Evolutionary conservation across 2,329 filamentous ascomycete species (phyloP).

Genomic region (Microcyclosporella mali): DNA sequence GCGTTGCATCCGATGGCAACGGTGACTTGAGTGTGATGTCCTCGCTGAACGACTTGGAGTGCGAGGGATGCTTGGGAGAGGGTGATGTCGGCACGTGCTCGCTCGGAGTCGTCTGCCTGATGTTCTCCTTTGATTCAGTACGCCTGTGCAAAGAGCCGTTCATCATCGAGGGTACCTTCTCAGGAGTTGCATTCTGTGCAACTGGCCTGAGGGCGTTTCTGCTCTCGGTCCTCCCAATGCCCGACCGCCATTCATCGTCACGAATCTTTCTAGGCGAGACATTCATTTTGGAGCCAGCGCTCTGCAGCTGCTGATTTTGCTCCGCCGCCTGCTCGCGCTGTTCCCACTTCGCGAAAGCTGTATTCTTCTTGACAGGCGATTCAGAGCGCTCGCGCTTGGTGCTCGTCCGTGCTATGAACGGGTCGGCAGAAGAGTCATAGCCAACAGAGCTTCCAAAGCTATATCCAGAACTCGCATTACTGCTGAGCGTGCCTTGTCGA

Average conservation of each 20-base stretch:
- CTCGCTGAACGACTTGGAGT: conserved; percentile 21
- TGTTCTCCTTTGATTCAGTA: conserved; percentile 27
- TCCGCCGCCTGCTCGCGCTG: conserved; percentile 24
- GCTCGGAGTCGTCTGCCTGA: conserved; percentile 17
- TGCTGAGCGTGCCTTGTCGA: conserved; percentile 26
- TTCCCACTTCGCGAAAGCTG: conserved; percentile 31
- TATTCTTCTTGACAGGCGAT: conserved; percentile 33
- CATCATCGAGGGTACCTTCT: conserved; percentile 4
- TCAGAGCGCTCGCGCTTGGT: conserved; percentile 30
- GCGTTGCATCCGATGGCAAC: conserved; percentile 20
- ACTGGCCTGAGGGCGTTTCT: conserved; percentile 26
- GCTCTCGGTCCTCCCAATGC: conserved; percentile 26
- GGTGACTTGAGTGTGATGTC: conserved; percentile 18
- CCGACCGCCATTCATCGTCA: conserved; percentile 29
- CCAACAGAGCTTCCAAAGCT: conserved; percentile 22
- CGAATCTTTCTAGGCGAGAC: conserved; percentile 26
- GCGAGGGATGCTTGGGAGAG: conserved; percentile 19
- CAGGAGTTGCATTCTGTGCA: conserved; percentile 25
- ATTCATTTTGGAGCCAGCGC: conserved; percentile 24
- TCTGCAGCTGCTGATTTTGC: conserved; percentile 13
- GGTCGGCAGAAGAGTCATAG: conserved; percentile 25
- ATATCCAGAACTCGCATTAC: conserved; percentile 26
- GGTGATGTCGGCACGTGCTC: conserved; percentile 16
- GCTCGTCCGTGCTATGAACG: conserved; percentile 25
- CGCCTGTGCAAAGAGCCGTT: conserved; percentile 12